phyloP scores from a whole-genome alignment of 2,329 filamentous ascomycete genomes.

The Penicillium olsonii region DNA sequence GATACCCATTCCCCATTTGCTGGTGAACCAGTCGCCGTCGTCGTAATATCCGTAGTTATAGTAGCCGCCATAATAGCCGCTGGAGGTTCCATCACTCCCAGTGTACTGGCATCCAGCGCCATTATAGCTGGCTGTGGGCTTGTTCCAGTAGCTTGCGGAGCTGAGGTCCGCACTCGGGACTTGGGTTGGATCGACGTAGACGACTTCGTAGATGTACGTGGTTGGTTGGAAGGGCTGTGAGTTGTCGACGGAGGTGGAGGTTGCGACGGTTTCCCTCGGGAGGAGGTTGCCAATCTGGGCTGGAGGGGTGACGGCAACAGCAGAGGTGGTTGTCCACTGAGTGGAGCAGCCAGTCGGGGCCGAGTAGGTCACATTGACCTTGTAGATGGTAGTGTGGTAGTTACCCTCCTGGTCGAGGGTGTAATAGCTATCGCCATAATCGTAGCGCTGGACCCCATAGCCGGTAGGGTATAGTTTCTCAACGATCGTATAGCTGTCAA shows the following conservation, averaged over 20 bases:
- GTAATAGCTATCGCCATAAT: conserved; percentile 2
- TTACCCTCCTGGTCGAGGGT: conserved; percentile 1
- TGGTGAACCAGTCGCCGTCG: conserved; percentile 25
- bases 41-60: conserved; percentile 10
- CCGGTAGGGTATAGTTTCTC: conserved; percentile 31
- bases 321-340: conserved; percentile 29
- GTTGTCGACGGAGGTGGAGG: conserved; percentile 26
- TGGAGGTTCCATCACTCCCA: background rate
- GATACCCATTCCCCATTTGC: conserved; percentile 13
- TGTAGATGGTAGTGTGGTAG: conserved; percentile 22
- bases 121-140: conserved; percentile 18
- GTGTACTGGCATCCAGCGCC: conserved; percentile 17
- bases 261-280: conserved; percentile 22
- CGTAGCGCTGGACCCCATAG: conserved; percentile 13
- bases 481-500: conserved; percentile 26
- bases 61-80: background rate
- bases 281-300: conserved; percentile 15
- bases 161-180: conserved; percentile 23
- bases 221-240: conserved; percentile 25
- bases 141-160: conserved; percentile 22
- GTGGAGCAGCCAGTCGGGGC: conserved; percentile 32
- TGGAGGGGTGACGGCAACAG: conserved; percentile 22
- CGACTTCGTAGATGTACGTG: conserved; percentile 27
- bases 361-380: conserved; percentile 30
- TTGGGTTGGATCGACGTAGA: conserved; percentile 32